These are phyloP conservation scores for Jacaranda mimosifolia DNA, from an alignment of 257 asterid species.

Conservation along the genomic window DNA sequence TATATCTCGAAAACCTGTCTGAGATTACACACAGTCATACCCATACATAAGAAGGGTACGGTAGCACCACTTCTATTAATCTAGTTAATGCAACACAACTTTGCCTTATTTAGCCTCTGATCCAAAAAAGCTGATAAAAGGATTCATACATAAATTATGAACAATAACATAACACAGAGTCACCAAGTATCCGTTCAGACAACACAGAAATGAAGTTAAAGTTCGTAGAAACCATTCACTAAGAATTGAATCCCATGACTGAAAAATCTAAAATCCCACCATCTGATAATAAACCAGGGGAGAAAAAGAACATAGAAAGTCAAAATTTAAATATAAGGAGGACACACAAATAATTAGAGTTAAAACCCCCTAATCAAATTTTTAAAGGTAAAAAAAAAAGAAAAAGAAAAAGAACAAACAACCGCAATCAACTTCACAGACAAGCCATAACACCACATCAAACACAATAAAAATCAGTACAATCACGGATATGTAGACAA, in stretches of 20 bases:
- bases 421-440: neutral
- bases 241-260: neutral
- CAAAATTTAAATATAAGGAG: neutral
- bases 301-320: neutral
- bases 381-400: neutral
- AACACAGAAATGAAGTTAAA: conserved; percentile 1
- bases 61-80: neutral
- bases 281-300: conserved; percentile 23
- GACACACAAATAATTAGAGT: neutral
- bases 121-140: conserved; percentile 25
- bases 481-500: neutral
- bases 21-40: conserved; percentile 18
- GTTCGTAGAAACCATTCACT: conserved; percentile 9
- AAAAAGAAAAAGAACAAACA: neutral
- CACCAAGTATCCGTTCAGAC: conserved; percentile 25
- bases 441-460: conserved; percentile 12
- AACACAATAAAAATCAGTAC: conserved; percentile 14
- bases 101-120: conserved; percentile 26
- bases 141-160: conserved; percentile 38
- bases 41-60: neutral
- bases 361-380: conserved; percentile 13
- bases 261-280: neutral
- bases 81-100: conserved; percentile 33
- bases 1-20: neutral
- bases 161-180: conserved; percentile 20